phyloP scores from a whole-genome alignment of 306 rosid species.

The Prunus campanulata region DNA sequence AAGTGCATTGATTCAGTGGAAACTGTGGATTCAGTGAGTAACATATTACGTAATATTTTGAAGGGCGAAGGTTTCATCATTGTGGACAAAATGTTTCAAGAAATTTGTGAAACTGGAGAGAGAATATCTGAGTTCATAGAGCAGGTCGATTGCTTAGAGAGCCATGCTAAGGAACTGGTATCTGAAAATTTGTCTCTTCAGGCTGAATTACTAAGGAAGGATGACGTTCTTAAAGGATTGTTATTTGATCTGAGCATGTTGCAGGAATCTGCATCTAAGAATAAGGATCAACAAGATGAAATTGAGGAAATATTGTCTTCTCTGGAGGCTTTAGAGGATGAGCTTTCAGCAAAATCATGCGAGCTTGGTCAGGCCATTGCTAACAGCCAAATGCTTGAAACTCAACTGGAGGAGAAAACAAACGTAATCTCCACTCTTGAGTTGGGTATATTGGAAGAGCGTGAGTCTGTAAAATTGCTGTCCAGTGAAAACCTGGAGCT shows the following conservation, averaged over 20 bases:
- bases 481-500: slow-evolving; percentile 49
- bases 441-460: slow-evolving; percentile 44
- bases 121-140: slow-evolving; percentile 32
- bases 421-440: slow-evolving; percentile 55
- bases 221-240: slow-evolving; percentile 75
- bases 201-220: slow-evolving; percentile 71
- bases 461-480: slow-evolving; percentile 35
- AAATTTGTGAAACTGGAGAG: slow-evolving; percentile 33
- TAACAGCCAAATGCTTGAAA: slow-evolving; percentile 50
- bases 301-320: slow-evolving; percentile 53
- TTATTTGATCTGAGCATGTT: slow-evolving; percentile 85
- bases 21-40: slow-evolving; percentile 24
- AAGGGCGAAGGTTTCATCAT: slow-evolving; percentile 25
- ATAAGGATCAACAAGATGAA: slow-evolving; percentile 76
- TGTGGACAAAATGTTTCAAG: slow-evolving; percentile 30
- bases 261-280: slow-evolving; percentile 89
- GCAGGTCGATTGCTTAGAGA: slow-evolving; percentile 41
- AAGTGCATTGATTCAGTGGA: slow-evolving; percentile 31
- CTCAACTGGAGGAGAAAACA: slow-evolving; percentile 56
- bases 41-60: slow-evolving; percentile 21
- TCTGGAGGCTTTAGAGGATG: slow-evolving; percentile 57
- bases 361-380: slow-evolving; percentile 61
- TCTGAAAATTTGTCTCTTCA: slow-evolving; percentile 40
- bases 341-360: slow-evolving; percentile 57
- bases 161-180: slow-evolving; percentile 43